These are phyloP conservation scores for Lichtheimia hyalospora DNA, from an alignment of 371 early-diverging fungal genomes.

Conservation along the genomic window DNA sequence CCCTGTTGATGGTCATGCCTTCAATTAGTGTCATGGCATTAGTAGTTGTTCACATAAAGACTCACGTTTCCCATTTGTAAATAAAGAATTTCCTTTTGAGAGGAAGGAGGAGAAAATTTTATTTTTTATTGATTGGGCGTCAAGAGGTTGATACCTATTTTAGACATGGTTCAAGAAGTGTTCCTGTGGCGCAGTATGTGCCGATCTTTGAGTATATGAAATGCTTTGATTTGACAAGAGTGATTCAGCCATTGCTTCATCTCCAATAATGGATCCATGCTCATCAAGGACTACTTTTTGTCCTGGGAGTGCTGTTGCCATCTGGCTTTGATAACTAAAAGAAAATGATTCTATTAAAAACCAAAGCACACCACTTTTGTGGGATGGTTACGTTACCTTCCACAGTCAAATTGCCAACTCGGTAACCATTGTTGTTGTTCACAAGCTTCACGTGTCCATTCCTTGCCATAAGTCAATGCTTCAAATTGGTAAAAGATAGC, in stretches of 20 bases:
- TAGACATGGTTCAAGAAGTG: too few species aligned
- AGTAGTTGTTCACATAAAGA: background rate
- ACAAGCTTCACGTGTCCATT: constrained; percentile 65
- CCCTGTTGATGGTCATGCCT: constrained; percentile 39
- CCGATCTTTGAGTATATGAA: too few species aligned
- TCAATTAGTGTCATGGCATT: background rate
- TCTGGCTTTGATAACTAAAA: too few species aligned
- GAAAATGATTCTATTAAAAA: too few species aligned
- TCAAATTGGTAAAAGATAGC: constrained; percentile 63
- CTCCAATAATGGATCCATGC: constrained; percentile 4
- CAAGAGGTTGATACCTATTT: too few species aligned
- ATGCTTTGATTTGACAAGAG: background rate
- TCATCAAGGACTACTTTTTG: constrained; percentile 6
- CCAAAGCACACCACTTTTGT: too few species aligned
- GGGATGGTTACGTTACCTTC: constrained; percentile 5
- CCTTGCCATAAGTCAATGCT: constrained; percentile 81
- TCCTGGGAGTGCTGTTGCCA: background rate
- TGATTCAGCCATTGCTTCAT: constrained; percentile 8
- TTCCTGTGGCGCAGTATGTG: too few species aligned
- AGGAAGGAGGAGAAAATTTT: background rate
- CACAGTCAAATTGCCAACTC: constrained; percentile 23
- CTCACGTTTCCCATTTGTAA: constrained; percentile 15
- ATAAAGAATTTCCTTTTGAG: constrained; percentile 6
- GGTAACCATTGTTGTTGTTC: constrained; percentile 23
- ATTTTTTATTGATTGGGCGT: background rate